A percentile compares a stretch with the other conserved stretches of the same genome.
phyloP scores from a whole-genome alignment of 1,284 basidiomycete genomes.

The Wolfiporia cocos region DNA sequence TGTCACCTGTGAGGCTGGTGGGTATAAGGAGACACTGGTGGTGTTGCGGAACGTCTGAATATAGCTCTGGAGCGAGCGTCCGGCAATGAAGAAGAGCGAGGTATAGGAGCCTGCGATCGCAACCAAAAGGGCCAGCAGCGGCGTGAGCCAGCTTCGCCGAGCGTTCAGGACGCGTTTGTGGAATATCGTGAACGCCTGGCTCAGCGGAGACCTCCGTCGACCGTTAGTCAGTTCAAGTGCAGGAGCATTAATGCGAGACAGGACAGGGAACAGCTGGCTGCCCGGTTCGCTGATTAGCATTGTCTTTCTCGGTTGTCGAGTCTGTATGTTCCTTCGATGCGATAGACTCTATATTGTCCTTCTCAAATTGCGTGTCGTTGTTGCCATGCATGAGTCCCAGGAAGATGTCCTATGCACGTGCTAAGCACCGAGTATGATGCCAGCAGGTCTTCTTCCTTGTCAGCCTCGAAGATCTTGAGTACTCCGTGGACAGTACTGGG shows the following conservation, averaged over 20 bases:
- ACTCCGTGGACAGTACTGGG: slow-evolving; percentile 45
- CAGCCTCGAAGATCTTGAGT: slow-evolving; percentile 46
- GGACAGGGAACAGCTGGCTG: not conserved
- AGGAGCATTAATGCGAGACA: slow-evolving; percentile 5
- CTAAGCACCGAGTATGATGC: slow-evolving; percentile 61
- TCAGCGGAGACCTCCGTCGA: slow-evolving; percentile 41
- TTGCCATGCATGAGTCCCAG: slow-evolving; percentile 60
- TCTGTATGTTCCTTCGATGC: no score
- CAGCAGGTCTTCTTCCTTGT: slow-evolving; percentile 33
- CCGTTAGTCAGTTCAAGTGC: slow-evolving; percentile 42
- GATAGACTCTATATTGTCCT: slow-evolving; percentile 7
- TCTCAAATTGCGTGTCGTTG: slow-evolving; percentile 14
- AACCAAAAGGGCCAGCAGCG: slow-evolving; percentile 52
- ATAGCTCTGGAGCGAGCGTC: slow-evolving; percentile 43
- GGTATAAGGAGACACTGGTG: slow-evolving; percentile 38
- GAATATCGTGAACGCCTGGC: slow-evolving; percentile 66
- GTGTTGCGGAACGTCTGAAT: slow-evolving; percentile 29
- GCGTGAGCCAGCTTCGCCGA: slow-evolving; percentile 63
- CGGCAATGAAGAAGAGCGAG: slow-evolving; percentile 57
- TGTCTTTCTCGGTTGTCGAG: no score
- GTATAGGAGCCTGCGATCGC: slow-evolving; percentile 60
- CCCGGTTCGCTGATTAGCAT: not conserved
- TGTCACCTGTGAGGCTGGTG: slow-evolving; percentile 36
- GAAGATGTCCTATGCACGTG: slow-evolving; percentile 79
- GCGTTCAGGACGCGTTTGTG: slow-evolving; percentile 65